Base-by-base conservation (phyloP, 768 basidiomycete species). In the Tylopilus intermedius region DNA sequence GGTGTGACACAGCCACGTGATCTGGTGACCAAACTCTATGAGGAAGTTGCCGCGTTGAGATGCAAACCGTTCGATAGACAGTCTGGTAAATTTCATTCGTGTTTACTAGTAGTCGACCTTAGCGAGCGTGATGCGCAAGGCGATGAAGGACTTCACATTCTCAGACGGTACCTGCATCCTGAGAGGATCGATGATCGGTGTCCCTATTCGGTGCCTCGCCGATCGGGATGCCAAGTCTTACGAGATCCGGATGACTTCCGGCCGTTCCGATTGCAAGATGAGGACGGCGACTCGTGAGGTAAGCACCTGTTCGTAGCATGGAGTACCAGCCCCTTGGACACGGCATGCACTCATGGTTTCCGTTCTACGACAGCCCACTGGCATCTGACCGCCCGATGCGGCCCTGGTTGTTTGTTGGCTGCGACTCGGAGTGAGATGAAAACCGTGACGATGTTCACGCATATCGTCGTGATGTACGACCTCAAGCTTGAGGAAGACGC, bases 371-470 rank as follows among this genome's bases (percentile, higher is more conserved):
- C 10, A 8, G 7, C 15, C 27, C 37, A 18, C 18, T 18, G 18
- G 18, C 18, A 24, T 1, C 10, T 29, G n/a, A 21, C 29, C 30
- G 0, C 21, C 15, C 15, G n/a, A 9, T 29, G 18, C 18, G 49
- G 51, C 11, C 59, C 61, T 3, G 61, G 59, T 6, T 69, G 79
- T 10, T 78, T 79, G 61, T 71, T 79, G 51, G 74, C 74, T 4
- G 70, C 70, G 8, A 18, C 18, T 18, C 18, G 18, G 18, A 66
- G 59, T 24, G 67, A 73, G 51, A 56, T 81, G 63, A 80, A 81
- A 58, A 60, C 18, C 18, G 18, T 18, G 18, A 18, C 69, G 0
- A 71, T 81, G 63, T 49, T 80, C 30, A 77, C 77, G 2, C 67
- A 77, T 48, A 46, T 80, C 5, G 54, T 81, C 14, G 65, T 54